Evolutionary conservation across 2,329 filamentous ascomycete genomes (phyloP), one percentile per base, ranked within the genome.

Genomic region (Colletotrichum sp.): DNA sequence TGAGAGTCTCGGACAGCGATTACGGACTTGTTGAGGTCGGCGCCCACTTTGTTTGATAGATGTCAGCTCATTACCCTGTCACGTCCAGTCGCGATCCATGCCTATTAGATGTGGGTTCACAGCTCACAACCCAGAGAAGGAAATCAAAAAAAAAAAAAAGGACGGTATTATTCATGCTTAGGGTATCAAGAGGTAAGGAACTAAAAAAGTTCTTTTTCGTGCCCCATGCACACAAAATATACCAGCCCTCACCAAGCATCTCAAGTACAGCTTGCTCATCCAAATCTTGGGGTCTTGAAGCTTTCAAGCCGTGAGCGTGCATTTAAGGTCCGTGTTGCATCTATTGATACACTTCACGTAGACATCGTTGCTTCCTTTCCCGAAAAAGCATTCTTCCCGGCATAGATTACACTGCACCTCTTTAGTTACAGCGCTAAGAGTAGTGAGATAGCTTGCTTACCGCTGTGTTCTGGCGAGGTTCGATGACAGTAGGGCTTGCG

Each of bases 371-470:
- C 28, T 61, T 22, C 36, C 68, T 22, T 5, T 13, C 16, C 16
- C 9, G 25, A 63, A 64, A 34, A 70, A 55, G 27, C 68, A 70
- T 2, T 70, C 68, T 12, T 70, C 19, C 8, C 68, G 68, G 68
- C 68, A 70, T 25, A 52, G 1, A 4, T 55, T 32, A 16, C 68
- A 70, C 68, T 70, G 39, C 2, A 44, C 2, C 11, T 13, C 13
- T 6, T 61, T 13, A 61, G 59, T 32, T 5, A 25, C 8, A 16
- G 59, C 1, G 15, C 11, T 13, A 32, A 3, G 3, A 32, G 9
- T 30, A 1, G 28, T n/a, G 0, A 30, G 19, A 61, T 22, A 0
- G 19, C 25, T 13, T 34, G 11, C 59, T 9, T 61, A 61, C 59
- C 27, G 9, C 9, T 8, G 59, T 61, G 11, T 22, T 34, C 11